These are phyloP conservation scores for Brassica incana DNA, from an alignment of 345 rosid species.

Conservation along the genomic window DNA sequence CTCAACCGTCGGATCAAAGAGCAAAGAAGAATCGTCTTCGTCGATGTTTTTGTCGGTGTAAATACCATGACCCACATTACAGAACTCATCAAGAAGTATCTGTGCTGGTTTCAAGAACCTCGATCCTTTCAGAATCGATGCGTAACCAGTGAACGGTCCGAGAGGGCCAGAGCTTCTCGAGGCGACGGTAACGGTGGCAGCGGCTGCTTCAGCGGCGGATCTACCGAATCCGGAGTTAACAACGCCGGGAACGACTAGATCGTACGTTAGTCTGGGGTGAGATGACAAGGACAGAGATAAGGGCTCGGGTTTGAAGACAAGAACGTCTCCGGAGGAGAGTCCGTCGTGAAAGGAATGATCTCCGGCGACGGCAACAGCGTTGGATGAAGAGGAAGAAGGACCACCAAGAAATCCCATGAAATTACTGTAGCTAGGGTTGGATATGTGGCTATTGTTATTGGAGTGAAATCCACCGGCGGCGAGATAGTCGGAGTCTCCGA, in stretches of 20 bases:
- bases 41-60: constrained; percentile 46
- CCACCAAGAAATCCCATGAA: constrained; percentile 52
- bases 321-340: constrained; percentile 43
- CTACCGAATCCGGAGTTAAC: constrained; percentile 30
- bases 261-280: constrained; percentile 40
- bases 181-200: constrained; percentile 42
- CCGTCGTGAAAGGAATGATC: constrained; percentile 45
- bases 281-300: constrained; percentile 70
- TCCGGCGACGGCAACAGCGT: constrained; percentile 32
- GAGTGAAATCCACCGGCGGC: constrained; percentile 54
- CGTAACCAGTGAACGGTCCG: constrained; percentile 71
- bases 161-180: constrained; percentile 58
- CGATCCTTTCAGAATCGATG: constrained; percentile 77
- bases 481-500: constrained; percentile 55
- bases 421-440: constrained; percentile 52
- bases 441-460: constrained; percentile 42
- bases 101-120: constrained; percentile 90
- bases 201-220: constrained; percentile 26
- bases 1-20: constrained; percentile 56
- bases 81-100: constrained; percentile 73
- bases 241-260: constrained; percentile 29
- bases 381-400: constrained; percentile 34
- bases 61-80: constrained; percentile 62
- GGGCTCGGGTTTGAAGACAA: constrained; percentile 58
- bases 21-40: constrained; percentile 51